These are phyloP conservation scores for Paratinospora sagittata DNA, from an alignment of 164 flowering plant genomes.

Conservation along the genomic window DNA sequence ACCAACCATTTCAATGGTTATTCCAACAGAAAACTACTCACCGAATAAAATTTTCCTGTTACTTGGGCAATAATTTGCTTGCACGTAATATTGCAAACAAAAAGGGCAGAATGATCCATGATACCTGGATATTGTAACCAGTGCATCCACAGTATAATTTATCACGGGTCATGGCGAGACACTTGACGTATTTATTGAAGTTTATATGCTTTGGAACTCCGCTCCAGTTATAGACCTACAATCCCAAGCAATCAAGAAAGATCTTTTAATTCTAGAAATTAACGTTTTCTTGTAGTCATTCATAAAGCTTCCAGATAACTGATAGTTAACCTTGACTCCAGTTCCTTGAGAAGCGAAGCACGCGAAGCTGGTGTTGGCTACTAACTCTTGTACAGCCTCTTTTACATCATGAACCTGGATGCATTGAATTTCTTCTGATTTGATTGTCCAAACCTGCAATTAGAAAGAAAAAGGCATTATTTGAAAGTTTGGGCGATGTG, in stretches of 20 bases:
- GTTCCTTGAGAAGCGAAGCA: conserved; percentile 63
- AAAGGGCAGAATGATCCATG: neutral
- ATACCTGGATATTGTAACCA: conserved; percentile 62
- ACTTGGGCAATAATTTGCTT: too few species aligned
- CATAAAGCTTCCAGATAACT: neutral
- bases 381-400: conserved; percentile 41
- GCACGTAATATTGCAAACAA: too few species aligned
- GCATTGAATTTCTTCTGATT: conserved; percentile 52
- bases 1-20: conserved; percentile 7
- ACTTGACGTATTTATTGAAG: conserved; percentile 55
- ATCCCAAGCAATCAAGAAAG: conserved; percentile 11
- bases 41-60: too few species aligned
- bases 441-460: conserved; percentile 62
- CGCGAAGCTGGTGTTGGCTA: conserved; percentile 36
- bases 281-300: neutral
- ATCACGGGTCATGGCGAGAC: conserved; percentile 40
- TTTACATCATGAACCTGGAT: conserved; percentile 60
- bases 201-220: conserved; percentile 51
- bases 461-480: neutral
- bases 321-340: conserved; percentile 49
- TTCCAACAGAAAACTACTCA: neutral
- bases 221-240: conserved; percentile 56
- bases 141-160: conserved; percentile 63
- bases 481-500: neutral
- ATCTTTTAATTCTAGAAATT: neutral